These are phyloP conservation scores for Phoma sp. DNA, from an alignment of 2,329 filamentous ascomycete species.

Conservation along the genomic window DNA sequence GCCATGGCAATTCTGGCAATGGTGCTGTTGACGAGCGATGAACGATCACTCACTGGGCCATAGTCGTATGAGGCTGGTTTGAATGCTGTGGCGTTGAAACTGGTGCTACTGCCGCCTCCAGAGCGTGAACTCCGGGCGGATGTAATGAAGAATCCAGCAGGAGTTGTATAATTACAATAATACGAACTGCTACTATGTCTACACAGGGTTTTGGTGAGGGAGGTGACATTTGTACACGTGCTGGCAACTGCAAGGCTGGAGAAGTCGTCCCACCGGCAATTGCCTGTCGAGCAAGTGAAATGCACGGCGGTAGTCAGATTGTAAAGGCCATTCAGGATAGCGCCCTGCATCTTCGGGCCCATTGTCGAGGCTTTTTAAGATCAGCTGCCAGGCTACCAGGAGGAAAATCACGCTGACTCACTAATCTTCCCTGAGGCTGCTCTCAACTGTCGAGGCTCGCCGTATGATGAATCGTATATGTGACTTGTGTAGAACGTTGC, in stretches of 20 bases:
- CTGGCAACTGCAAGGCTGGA: neutral
- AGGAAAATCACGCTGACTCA: neutral
- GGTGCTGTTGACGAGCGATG: neutral
- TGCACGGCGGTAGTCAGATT: neutral
- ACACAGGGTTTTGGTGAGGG: neutral
- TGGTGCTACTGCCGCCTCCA: neutral
- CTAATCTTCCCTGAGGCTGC: neutral
- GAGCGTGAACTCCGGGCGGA: neutral
- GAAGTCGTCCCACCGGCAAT: conserved; percentile 3
- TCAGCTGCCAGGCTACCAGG: too few species aligned
- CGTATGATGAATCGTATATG: conserved; percentile 4
- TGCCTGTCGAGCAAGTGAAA: neutral
- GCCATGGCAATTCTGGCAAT: neutral
- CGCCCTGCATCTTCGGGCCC: conserved; percentile 4
- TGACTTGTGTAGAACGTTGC: conserved; percentile 3
- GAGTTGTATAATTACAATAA: neutral
- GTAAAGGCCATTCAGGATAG: conserved; percentile 1
- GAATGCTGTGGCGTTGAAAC: neutral
- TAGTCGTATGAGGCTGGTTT: neutral
- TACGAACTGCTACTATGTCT: neutral
- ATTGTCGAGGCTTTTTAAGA: neutral
- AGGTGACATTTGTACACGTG: neutral
- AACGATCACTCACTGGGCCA: too few species aligned
- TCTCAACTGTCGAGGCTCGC: neutral
- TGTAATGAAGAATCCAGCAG: neutral